These are phyloP conservation scores for Penicillium concentricum DNA, from an alignment of 2,329 filamentous ascomycete genomes.

Conservation along the genomic window DNA sequence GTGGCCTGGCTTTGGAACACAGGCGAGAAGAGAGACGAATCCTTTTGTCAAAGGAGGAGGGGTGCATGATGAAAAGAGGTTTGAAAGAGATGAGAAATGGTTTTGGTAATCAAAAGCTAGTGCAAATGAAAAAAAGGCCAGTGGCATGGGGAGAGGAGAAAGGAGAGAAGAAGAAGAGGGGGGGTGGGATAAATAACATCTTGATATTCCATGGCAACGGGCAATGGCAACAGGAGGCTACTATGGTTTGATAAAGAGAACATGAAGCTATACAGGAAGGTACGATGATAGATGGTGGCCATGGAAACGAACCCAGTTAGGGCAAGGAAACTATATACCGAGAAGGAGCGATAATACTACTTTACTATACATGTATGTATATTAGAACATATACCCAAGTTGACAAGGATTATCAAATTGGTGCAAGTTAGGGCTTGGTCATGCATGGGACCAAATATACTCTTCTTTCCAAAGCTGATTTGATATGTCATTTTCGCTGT, in stretches of 20 bases:
- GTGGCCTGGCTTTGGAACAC: neutral
- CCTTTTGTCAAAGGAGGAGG: neutral
- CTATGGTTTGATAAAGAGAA: neutral
- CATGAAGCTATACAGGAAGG: neutral
- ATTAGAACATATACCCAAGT: too few species aligned
- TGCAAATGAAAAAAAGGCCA: slow-evolving; percentile 4
- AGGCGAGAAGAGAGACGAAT: neutral
- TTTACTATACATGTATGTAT: neutral
- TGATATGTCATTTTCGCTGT: neutral
- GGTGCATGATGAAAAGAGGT: neutral
- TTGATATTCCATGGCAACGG: neutral
- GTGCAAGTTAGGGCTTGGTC: neutral
- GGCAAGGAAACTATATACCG: neutral
- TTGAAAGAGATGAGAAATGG: neutral
- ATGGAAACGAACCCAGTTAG: neutral
- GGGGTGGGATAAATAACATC: neutral
- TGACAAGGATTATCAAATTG: neutral
- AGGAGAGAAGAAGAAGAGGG: neutral
- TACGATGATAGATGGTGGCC: neutral
- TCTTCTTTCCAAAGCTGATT: neutral
- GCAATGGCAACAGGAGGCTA: slow-evolving; percentile 1
- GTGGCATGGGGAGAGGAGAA: slow-evolving; percentile 6
- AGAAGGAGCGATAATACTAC: neutral
- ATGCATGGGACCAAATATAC: neutral
- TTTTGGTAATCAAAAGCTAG: neutral